Conservation (phyloP, 257 asterid genomes). For the Penstemon newberryi region DNA sequence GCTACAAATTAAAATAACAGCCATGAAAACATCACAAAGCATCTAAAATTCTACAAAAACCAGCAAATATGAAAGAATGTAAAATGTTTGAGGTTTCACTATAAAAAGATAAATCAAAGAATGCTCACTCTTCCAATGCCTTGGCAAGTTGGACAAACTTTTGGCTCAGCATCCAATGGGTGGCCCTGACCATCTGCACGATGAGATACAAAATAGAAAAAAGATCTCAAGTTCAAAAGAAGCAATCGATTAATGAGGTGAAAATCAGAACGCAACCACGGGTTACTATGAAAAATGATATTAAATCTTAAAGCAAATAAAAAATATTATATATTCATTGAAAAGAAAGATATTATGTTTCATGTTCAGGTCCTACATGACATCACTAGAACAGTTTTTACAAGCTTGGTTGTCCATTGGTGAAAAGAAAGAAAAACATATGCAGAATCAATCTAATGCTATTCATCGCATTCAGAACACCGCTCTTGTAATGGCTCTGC, state of each 20-base stretch:
- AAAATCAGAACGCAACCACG: conserved; percentile 7
- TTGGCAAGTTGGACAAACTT: conserved; percentile 66
- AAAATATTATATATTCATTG: not conserved
- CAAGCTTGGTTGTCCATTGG: not conserved
- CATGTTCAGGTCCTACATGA: not conserved
- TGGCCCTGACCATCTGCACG: conserved; percentile 80
- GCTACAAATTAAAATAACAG: conserved; percentile 12
- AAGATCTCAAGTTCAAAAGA: conserved; percentile 19
- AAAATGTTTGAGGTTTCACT: conserved; percentile 10
- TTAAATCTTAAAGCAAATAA: not conserved
- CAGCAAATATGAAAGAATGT: not conserved
- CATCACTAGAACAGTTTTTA: not conserved
- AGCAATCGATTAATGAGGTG: conserved; percentile 19
- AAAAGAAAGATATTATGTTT: too few species aligned
- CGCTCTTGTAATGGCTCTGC: not conserved
- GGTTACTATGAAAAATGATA: conserved; percentile 2
- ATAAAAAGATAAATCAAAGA: conserved; percentile 12
- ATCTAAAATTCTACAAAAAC: conserved; percentile 1
- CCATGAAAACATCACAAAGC: conserved; percentile 9
- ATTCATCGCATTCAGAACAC: not conserved
- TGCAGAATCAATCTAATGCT: not conserved
- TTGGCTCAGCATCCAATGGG: conserved; percentile 62
- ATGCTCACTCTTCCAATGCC: conserved; percentile 83
- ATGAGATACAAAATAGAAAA: conserved; percentile 28
- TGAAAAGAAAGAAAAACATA: not conserved